A percentile compares a stretch with the other conserved stretches of the same genome.
These are phyloP conservation scores for Draba incana DNA, from an alignment of 345 rosid species.

Conservation along the genomic window DNA sequence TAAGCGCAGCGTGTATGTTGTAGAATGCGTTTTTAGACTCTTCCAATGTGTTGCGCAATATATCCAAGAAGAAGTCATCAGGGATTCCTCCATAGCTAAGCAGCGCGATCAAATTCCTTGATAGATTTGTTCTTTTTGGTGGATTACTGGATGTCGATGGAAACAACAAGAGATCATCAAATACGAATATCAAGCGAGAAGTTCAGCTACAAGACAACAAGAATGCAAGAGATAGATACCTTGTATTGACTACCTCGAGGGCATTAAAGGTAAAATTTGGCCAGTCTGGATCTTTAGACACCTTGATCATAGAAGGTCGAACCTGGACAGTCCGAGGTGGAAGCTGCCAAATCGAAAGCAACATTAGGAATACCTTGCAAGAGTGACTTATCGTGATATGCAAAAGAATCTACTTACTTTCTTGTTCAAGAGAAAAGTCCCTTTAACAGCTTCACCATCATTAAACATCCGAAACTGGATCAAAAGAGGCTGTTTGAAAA, in stretches of 20 bases:
- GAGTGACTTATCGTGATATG: background rate
- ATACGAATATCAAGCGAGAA: background rate
- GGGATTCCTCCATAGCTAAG: slow-evolving; percentile 85
- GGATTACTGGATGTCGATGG: slow-evolving; percentile 52
- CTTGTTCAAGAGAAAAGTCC: slow-evolving; percentile 72
- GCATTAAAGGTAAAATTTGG: slow-evolving; percentile 45
- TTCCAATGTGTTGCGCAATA: slow-evolving; percentile 53
- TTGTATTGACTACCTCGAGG: slow-evolving; percentile 68
- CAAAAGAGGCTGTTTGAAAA: slow-evolving; percentile 64
- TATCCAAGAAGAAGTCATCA: slow-evolving; percentile 52
- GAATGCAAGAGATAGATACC: slow-evolving; percentile 47
- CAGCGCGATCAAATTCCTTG: slow-evolving; percentile 62
- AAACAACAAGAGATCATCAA: slow-evolving; percentile 21
- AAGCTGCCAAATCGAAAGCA: slow-evolving; percentile 47
- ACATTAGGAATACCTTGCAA: slow-evolving; percentile 13
- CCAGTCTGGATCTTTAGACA: slow-evolving; percentile 43
- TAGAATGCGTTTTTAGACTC: slow-evolving; percentile 49
- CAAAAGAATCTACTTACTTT: slow-evolving; percentile 49
- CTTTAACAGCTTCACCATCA: slow-evolving; percentile 73
- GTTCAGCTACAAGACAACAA: background rate
- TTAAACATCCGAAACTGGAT: slow-evolving; percentile 76
- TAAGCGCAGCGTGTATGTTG: slow-evolving; percentile 54
- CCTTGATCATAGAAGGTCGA: slow-evolving; percentile 77
- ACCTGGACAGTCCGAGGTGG: slow-evolving; percentile 53
- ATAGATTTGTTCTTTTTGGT: slow-evolving; percentile 55